phyloP scores from a whole-genome alignment of 345 rosid genomes.

The Mercurialis annua region DNA sequence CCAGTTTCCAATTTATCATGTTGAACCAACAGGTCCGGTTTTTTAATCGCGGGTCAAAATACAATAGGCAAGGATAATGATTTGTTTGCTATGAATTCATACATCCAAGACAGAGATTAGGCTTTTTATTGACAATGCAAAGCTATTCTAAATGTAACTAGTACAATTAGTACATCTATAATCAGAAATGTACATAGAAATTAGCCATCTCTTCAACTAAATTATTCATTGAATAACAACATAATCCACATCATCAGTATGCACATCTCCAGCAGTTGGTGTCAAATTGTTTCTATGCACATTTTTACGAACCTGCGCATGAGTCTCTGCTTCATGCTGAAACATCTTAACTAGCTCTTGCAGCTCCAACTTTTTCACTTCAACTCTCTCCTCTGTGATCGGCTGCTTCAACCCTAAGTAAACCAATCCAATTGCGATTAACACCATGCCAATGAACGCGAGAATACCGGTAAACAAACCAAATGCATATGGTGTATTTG shows the following conservation, averaged over 20 bases:
- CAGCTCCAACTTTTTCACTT: conserved; percentile 72
- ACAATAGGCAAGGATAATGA: too few species aligned
- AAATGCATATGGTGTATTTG: conserved; percentile 78
- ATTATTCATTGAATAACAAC: conserved; percentile 48
- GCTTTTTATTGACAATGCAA: too few species aligned
- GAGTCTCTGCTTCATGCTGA: conserved; percentile 97
- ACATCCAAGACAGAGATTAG: too few species aligned
- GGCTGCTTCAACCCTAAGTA: conserved; percentile 82
- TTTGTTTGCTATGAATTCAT: too few species aligned
- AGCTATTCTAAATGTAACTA: too few species aligned
- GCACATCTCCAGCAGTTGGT: conserved; percentile 73
- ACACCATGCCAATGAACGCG: conserved; percentile 44
- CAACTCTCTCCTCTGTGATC: conserved; percentile 53
- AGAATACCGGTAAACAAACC: conserved; percentile 65
- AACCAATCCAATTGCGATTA: conserved; percentile 61
- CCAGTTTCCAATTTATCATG: too few species aligned
- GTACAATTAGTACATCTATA: too few species aligned
- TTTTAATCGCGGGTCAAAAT: too few species aligned
- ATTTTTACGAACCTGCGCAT: conserved; percentile 66
- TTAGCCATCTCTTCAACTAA: too few species aligned
- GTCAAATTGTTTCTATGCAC: conserved; percentile 49
- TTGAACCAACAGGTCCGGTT: too few species aligned
- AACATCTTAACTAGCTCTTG: conserved; percentile 80
- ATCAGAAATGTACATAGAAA: too few species aligned
- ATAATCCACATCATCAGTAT: conserved; percentile 42